Base-by-base conservation (phyloP, 805 yeast genomes). In the Myxozyma vanderwaltii region DNA sequence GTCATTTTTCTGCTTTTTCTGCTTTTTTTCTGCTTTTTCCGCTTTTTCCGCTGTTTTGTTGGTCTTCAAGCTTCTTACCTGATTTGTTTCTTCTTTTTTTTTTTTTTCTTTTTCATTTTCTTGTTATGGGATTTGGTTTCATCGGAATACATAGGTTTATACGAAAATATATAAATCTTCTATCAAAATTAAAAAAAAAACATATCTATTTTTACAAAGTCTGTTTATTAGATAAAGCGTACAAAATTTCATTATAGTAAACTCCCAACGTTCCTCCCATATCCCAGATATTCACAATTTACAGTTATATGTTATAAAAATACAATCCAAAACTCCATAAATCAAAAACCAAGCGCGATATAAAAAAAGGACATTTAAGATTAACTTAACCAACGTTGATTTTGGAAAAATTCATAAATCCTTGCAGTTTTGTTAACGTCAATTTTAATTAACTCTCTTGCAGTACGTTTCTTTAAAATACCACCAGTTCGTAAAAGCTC, bases 371-470 rank as follows among this genome's bases (percentile, higher is more conserved):
- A n/a, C n/a, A n/a, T n/a, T n/a, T n/a, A n/a, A n/a, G n/a, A n/a
- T 50, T 50, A 61, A 29, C 63, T 64, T n/a, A 84, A 72, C 99
- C 99, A 94, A 59, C 89, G 88, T 80, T 94, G 97, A 60, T 85
- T 84, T 61, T 88, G 89, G 73, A 94, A 94, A 70, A 94, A 94
- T 70, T 94, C 98, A 74, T 88, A 94, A 51, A 94, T 87, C 71
- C 86, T 85, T 26, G 89, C 85, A 1, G 96, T 89, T 72, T 92
- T 94, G 65, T 82, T 81, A 15, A 91, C 87, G 70, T 94, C 99
- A 55, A 94, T 85, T 69, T 89, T 88, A 61, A 89, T 76, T 57
- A 90, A 75, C 59, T 88, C 96, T 67, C 91, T 81, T n/a, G 96
- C 94, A 17, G 86, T 85, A 69, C 89, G 86, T 74, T 88, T 86